A percentile compares a stretch with the other conserved stretches of the same genome.
These are phyloP conservation scores for Phytophthora pistaciae DNA, from an alignment of 352 stramenopile genomes.

Conservation along the genomic window DNA sequence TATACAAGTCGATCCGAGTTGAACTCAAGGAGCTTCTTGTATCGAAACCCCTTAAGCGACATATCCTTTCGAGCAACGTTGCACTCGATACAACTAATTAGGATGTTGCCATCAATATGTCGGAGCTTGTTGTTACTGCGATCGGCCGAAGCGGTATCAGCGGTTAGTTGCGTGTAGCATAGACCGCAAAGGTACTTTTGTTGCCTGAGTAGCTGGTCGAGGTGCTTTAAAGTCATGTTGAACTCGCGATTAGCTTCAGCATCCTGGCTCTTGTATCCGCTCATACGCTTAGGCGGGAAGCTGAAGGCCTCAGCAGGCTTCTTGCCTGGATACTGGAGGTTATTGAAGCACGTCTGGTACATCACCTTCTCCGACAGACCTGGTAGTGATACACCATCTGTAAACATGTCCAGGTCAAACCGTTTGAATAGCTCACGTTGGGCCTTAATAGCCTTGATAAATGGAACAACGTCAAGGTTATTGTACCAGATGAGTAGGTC, in stretches of 20 bases:
- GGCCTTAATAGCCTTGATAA: neutral
- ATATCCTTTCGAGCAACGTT: constrained; percentile 42
- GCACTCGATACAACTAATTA: constrained; percentile 23
- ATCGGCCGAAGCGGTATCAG: constrained; percentile 26
- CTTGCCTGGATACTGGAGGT: neutral
- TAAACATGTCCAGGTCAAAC: neutral
- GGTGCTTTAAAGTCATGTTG: constrained; percentile 22
- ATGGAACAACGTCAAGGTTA: neutral
- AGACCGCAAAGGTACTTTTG: constrained; percentile 30
- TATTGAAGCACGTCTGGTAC: neutral
- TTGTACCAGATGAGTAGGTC: neutral
- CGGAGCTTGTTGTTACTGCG: too few relatives aligned
- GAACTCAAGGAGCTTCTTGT: constrained; percentile 32
- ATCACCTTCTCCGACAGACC: neutral
- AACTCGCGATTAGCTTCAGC: constrained; percentile 12
- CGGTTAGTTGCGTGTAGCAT: constrained; percentile 23
- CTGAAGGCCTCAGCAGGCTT: neutral
- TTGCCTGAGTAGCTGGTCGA: constrained; percentile 21
- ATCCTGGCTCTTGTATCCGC: neutral
- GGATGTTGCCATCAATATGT: constrained; percentile 18
- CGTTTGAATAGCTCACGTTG: neutral
- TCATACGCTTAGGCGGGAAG: neutral
- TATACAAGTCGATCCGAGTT: constrained; percentile 10
- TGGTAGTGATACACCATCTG: neutral
- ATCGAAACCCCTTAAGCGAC: constrained; percentile 21